Conservation (phyloP, 2,329 filamentous ascomycete genomes). For the Sarocladium kiliense region DNA sequence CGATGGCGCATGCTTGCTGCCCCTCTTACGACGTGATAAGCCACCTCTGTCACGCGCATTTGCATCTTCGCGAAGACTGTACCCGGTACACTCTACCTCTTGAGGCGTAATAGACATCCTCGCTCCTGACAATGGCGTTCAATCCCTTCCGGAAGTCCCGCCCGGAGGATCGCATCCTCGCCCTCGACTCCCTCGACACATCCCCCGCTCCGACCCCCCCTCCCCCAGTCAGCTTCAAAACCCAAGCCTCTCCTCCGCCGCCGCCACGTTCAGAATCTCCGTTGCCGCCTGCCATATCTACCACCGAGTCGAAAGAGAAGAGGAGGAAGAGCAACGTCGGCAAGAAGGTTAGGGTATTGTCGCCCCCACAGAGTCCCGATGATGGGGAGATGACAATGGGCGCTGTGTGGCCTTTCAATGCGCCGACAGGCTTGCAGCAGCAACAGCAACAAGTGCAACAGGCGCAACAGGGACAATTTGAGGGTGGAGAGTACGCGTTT, state of each 20-base stretch:
- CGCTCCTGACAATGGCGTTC: constrained; percentile 28
- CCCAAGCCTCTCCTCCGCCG: not conserved
- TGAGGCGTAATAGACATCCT: not conserved
- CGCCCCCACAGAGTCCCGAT: constrained; percentile 56
- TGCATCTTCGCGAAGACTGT: constrained; percentile 9
- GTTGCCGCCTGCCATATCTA: constrained; percentile 25
- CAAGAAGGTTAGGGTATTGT: constrained; percentile 64
- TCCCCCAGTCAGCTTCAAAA: constrained; percentile 17
- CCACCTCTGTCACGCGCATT: not conserved
- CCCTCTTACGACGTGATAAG: not conserved
- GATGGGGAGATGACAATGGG: not conserved
- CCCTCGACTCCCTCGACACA: constrained; percentile 24
- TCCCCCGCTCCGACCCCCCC: constrained; percentile 19
- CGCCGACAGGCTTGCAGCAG: not conserved
- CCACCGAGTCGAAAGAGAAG: constrained; percentile 10
- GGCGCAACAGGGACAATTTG: not conserved
- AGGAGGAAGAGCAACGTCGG: constrained; percentile 43
- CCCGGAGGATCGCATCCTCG: constrained; percentile 17
- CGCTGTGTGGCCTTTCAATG: constrained; percentile 19
- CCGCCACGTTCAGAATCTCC: constrained; percentile 15
- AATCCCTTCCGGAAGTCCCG: constrained; percentile 49
- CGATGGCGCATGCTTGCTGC: constrained; percentile 4
- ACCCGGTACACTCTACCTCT: no score
- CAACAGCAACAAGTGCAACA: not conserved
- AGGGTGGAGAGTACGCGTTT: not conserved